These are phyloP conservation scores for Linum tenue DNA, from an alignment of 345 rosid genomes.

Conservation along the genomic window DNA sequence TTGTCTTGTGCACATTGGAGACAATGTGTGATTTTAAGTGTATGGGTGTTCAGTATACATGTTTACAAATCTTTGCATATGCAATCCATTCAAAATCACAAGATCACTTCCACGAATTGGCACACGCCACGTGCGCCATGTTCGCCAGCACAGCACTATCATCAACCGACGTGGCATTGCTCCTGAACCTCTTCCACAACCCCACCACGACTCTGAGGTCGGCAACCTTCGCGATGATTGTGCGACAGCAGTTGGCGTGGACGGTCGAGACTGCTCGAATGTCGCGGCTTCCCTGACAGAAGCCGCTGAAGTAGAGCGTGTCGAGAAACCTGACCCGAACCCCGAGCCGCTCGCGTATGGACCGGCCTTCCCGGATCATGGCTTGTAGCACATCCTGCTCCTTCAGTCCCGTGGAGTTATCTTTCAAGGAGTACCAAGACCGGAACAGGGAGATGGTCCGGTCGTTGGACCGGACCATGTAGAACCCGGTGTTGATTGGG, in stretches of 20 bases:
- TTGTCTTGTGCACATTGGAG: no score
- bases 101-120: no score
- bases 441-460: constrained; percentile 20
- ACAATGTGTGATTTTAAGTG: no score
- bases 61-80: no score
- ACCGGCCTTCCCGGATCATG: not conserved
- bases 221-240: constrained; percentile 17
- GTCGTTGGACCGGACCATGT: constrained; percentile 18
- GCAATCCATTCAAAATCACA: no score
- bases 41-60: no score
- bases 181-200: constrained; percentile 16
- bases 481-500: constrained; percentile 22
- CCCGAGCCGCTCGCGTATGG: not conserved
- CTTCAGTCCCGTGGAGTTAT: constrained; percentile 16
- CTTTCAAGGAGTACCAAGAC: constrained; percentile 16
- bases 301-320: constrained; percentile 18
- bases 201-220: constrained; percentile 16
- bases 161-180: no score
- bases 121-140: no score
- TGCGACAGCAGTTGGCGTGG: constrained; percentile 24
- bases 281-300: constrained; percentile 18
- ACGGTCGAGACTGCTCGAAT: constrained; percentile 15
- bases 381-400: constrained; percentile 20
- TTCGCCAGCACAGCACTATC: no score
- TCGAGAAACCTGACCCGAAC: constrained; percentile 16